These are phyloP conservation scores for Dothidotthia symphoricarpi DNA, from an alignment of 2,329 filamentous ascomycete species.

Conservation along the genomic window DNA sequence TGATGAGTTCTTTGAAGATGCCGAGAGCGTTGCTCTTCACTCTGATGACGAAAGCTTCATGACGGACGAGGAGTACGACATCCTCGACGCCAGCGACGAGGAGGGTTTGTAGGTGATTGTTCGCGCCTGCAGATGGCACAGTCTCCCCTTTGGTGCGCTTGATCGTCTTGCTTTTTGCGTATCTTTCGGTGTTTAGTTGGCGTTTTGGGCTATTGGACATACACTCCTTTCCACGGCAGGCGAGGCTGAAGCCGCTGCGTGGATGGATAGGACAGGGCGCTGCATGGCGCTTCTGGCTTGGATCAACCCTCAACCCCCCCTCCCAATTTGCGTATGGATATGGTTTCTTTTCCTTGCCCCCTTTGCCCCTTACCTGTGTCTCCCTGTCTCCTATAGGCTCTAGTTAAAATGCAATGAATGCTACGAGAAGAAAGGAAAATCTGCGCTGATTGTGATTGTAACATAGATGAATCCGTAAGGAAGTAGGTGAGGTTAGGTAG, in stretches of 20 bases:
- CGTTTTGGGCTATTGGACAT: slow-evolving; percentile 18
- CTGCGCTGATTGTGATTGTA: no score
- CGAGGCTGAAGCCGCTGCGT: slow-evolving; percentile 13
- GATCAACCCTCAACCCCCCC: no score
- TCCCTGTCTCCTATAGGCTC: no score
- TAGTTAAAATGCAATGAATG: no score
- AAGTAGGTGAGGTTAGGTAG: no score
- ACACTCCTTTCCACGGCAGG: slow-evolving; percentile 22
- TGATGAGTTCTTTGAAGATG: slow-evolving; percentile 58
- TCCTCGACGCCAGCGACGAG: slow-evolving; percentile 91
- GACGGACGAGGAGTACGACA: slow-evolving; percentile 98
- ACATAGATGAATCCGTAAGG: no score
- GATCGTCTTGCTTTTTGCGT: background rate
- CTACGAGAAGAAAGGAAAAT: no score
- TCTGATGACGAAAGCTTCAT: slow-evolving; percentile 74
- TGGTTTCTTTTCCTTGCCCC: no score
- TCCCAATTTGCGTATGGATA: no score
- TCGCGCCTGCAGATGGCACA: background rate
- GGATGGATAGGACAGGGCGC: slow-evolving; percentile 11
- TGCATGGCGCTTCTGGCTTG: slow-evolving; percentile 8
- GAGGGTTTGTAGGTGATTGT: slow-evolving; percentile 49
- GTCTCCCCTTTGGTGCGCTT: background rate
- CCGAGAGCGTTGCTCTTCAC: slow-evolving; percentile 55
- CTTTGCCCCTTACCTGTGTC: no score
- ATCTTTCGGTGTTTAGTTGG: slow-evolving; percentile 6